Conservation (phyloP, 1,284 basidiomycete species). For the Xerocomus minutiporus region DNA sequence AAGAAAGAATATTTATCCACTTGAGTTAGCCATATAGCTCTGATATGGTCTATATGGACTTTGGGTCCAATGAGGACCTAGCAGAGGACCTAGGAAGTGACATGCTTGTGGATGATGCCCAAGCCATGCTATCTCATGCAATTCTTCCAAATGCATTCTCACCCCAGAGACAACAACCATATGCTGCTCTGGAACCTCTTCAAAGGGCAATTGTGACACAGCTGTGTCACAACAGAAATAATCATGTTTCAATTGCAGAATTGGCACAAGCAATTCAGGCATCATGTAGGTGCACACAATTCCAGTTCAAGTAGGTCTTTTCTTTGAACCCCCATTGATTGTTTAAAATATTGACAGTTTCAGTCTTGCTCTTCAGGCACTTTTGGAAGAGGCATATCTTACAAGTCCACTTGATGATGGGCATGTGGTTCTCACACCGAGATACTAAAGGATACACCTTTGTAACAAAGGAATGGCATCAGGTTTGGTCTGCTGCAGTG, state of each 20-base stretch:
- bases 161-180: constrained; percentile 23
- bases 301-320: constrained; percentile 22
- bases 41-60: constrained; percentile 1
- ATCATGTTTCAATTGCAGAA: constrained; percentile 12
- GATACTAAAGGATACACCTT: constrained; percentile 8
- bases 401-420: constrained; percentile 32
- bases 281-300: constrained; percentile 16
- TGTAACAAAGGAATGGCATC: background rate
- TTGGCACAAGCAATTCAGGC: constrained; percentile 13
- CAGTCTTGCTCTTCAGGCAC: constrained; percentile 20
- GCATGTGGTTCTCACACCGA: constrained; percentile 30
- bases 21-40: constrained; percentile 6
- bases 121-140: background rate
- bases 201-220: constrained; percentile 21
- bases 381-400: constrained; percentile 29
- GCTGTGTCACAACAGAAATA: constrained; percentile 9
- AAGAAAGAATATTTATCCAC: background rate
- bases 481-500: background rate
- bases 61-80: background rate
- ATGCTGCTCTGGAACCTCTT: constrained; percentile 16
- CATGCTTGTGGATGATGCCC: background rate
- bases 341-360: constrained; percentile 1
- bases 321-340: background rate
- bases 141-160: constrained; percentile 18
- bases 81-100: background rate